Evolutionary conservation across 78 protist species (phyloP).

Genomic region (Dictyostelium discoideum): DNA sequence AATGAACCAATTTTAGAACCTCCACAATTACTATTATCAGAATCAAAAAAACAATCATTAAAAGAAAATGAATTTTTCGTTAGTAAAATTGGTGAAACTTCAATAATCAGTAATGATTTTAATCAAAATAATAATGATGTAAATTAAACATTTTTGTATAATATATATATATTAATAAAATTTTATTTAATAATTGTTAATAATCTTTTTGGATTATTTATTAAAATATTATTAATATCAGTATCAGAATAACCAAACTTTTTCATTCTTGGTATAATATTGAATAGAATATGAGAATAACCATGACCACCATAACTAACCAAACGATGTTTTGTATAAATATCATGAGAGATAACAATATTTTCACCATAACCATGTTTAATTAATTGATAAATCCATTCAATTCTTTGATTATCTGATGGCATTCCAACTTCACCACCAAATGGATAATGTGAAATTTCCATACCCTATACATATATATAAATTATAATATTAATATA

Average conservation of each 20-base stretch:
- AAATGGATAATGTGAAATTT: conserved; percentile 54
- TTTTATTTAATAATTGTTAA: conserved; percentile 46
- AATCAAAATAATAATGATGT: too few species aligned
- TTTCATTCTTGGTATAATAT: conserved; percentile 65
- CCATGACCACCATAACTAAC: conserved; percentile 70
- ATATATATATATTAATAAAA: too few species aligned
- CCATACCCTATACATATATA: conserved; percentile 47
- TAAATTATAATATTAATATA: too few species aligned
- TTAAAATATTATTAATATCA: conserved; percentile 34
- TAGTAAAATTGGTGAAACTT: too few species aligned
- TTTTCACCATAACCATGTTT: conserved; percentile 17
- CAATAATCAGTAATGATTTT: too few species aligned
- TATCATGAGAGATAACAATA: conserved; percentile 50
- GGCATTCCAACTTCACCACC: conserved; percentile 69
- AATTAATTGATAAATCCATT: conserved; percentile 17
- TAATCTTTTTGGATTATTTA: conserved; percentile 47
- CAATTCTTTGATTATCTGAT: conserved; percentile 55
- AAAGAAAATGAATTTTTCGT: too few species aligned
- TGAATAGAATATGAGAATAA: conserved; percentile 40
- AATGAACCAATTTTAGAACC: too few species aligned
- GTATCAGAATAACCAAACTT: conserved; percentile 34
- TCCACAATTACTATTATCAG: too few species aligned
- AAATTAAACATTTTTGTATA: too few species aligned
- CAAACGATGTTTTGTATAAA: conserved; percentile 51
- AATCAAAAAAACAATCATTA: too few species aligned